Evolutionary conservation across 805 yeast species (phyloP).

Genomic region (Ogataea haglerorum): DNA sequence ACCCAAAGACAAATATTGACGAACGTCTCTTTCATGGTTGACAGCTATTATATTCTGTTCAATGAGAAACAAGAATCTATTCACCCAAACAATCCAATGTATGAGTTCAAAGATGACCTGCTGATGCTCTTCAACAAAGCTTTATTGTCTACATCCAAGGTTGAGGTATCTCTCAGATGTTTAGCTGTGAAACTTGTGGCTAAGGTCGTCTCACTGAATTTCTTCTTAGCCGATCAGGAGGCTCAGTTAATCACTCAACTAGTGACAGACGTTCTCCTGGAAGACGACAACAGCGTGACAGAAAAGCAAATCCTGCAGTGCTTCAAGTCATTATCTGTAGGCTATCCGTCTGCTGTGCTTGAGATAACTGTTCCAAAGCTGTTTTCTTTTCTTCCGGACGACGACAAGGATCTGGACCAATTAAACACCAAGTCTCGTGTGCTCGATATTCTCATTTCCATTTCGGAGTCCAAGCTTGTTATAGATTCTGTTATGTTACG

Average conservation of each 20-base stretch:
- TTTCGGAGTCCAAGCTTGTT: constrained; percentile 41
- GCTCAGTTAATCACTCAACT: constrained; percentile 59
- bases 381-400: constrained; percentile 48
- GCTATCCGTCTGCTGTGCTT: constrained; percentile 39
- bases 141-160: constrained; percentile 59
- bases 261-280: constrained; percentile 58
- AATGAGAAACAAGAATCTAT: constrained; percentile 16
- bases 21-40: constrained; percentile 56
- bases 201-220: constrained; percentile 47
- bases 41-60: constrained; percentile 46
- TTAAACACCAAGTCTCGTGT: constrained; percentile 31
- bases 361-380: constrained; percentile 52
- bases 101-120: constrained; percentile 59
- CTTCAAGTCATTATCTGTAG: constrained; percentile 44
- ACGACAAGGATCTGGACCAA: constrained; percentile 6
- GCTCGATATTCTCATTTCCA: constrained; percentile 34
- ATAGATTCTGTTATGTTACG: constrained; percentile 44
- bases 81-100: constrained; percentile 36
- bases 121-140: constrained; percentile 66
- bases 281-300: constrained; percentile 49
- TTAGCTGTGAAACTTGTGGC: constrained; percentile 64
- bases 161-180: constrained; percentile 68
- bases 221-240: constrained; percentile 53
- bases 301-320: constrained; percentile 53
- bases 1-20: constrained; percentile 59